Base-by-base conservation (phyloP, 2,329 filamentous ascomycete species). In the Penicillium freii region DNA sequence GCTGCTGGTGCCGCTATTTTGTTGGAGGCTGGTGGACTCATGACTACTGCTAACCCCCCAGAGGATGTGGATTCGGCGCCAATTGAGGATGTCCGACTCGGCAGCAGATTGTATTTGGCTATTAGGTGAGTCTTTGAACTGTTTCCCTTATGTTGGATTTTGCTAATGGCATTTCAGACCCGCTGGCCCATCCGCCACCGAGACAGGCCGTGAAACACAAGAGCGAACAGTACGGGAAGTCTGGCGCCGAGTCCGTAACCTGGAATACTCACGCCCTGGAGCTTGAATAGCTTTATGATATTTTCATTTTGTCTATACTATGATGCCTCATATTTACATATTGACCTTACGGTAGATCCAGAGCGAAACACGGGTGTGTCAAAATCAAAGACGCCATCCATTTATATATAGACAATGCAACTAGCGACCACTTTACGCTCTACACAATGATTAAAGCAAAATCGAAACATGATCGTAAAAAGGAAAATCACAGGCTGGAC, bases 1-100 rank as follows among this genome's bases (percentile, higher is more conserved):
- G 88, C 88, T 1, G 89, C 89, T 13, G 89, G 88, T 2, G 85
- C 91, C 57, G 87, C 87, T 5, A 86, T 92, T 40, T 75, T 92
- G 1, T 77, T 86, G 56, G 89, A 92, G 75, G 88, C 89, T 2
- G 89, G 89, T 1, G 89, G 89, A 0, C 71, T 92, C 4, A 80
- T 91, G 21, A 92, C 89, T 0, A 88, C 86, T 3, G 88, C 88
- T 0, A 91, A 91, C 64, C 87, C 88, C 2, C 88, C 88, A 0
- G 72, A 80, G 39, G 77, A 88, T 61, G 72, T 76, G 13, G 78
- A 79, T 11, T 84, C 78, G 0, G 83, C 81, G 1, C 72, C 78
- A 0, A 86, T 91, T 25, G 76, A 81, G 48, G 82, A 86, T 10
- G 84, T 83, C 1, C 80, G 79, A 50, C 72, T 92, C 11, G 89